Conservation (phyloP, 2,329 filamentous ascomycete genomes). For the Cryphonectria nitschkei region DNA sequence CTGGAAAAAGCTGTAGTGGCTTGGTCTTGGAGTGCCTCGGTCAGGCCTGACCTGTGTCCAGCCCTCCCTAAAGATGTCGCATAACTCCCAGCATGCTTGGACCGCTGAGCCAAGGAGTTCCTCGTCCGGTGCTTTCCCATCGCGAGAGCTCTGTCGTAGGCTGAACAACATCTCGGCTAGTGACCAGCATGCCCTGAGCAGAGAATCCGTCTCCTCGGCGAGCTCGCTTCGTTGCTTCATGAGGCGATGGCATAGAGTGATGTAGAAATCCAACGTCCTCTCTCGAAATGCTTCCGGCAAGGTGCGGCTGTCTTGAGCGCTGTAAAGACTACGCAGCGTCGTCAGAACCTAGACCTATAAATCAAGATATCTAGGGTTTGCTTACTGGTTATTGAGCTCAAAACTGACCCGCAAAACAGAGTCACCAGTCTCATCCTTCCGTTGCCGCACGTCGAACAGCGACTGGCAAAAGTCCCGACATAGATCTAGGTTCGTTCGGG, state of each 20-base stretch:
- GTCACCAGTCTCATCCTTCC: slow-evolving; percentile 78
- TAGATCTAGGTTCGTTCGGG: slow-evolving; percentile 78
- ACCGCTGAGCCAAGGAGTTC: slow-evolving; percentile 86
- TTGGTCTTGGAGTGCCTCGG: slow-evolving; percentile 80
- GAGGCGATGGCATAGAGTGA: slow-evolving; percentile 89
- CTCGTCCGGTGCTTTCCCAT: slow-evolving; percentile 74
- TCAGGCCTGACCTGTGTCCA: slow-evolving; percentile 90
- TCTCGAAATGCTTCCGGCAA: slow-evolving; percentile 87
- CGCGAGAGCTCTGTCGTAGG: slow-evolving; percentile 78
- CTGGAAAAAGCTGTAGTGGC: slow-evolving; percentile 72
- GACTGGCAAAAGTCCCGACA: slow-evolving; percentile 92
- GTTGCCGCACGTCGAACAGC: slow-evolving; percentile 81
- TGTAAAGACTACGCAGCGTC: slow-evolving; percentile 66
- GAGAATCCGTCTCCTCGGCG: slow-evolving; percentile 79
- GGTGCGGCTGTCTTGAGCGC: slow-evolving; percentile 78
- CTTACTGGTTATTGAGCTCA: slow-evolving; percentile 88
- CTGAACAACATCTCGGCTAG: slow-evolving; percentile 93
- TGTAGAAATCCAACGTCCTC: slow-evolving; percentile 90
- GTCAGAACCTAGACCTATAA: slow-evolving; percentile 33
- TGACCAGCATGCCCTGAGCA: slow-evolving; percentile 86
- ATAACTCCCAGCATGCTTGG: slow-evolving; percentile 93
- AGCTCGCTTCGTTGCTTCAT: slow-evolving; percentile 89
- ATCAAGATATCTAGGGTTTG: slow-evolving; percentile 15
- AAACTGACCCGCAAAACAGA: slow-evolving; percentile 91
- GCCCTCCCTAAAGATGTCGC: slow-evolving; percentile 88